These are phyloP conservation scores for Penicillium concentricum DNA, from an alignment of 2,329 filamentous ascomycete species.

Conservation along the genomic window DNA sequence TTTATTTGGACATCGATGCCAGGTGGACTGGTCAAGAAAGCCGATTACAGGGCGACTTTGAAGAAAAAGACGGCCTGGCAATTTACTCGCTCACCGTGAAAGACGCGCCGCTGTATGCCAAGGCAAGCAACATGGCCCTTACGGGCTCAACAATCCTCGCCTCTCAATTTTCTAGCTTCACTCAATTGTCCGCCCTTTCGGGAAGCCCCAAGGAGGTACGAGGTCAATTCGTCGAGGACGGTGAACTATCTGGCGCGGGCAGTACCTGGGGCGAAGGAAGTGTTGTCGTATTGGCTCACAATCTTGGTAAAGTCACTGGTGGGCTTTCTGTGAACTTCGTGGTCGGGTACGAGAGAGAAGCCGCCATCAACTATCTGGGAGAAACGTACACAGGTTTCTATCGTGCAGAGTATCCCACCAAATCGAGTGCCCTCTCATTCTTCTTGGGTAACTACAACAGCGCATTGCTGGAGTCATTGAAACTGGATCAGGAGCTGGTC, in stretches of 20 bases:
- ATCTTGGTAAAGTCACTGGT: conserved; percentile 35
- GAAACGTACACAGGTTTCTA: conserved; percentile 44
- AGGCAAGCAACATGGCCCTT: conserved; percentile 42
- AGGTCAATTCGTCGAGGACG: conserved; percentile 32
- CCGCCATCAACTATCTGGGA: conserved; percentile 44
- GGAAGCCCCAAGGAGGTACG: conserved; percentile 31
- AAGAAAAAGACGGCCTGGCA: conserved; percentile 23
- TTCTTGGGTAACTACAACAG: conserved; percentile 44
- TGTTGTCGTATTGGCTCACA: conserved; percentile 41
- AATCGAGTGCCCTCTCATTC: conserved; percentile 35
- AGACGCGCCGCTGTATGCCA: conserved; percentile 33
- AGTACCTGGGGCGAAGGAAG: conserved; percentile 29
- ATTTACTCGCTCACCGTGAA: conserved; percentile 32
- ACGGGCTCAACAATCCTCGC: conserved; percentile 46
- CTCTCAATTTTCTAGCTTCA: conserved; percentile 29
- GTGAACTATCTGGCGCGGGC: conserved; percentile 27
- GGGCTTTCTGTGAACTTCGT: conserved; percentile 39
- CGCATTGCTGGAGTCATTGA: conserved; percentile 35
- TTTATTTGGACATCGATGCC: conserved; percentile 42
- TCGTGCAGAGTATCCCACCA: conserved; percentile 35
- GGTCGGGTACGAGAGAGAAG: conserved; percentile 42
- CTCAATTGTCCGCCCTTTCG: conserved; percentile 31
- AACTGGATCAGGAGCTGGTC: conserved; percentile 33
- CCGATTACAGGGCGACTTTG: conserved; percentile 21
- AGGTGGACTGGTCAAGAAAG: conserved; percentile 42